Base-by-base conservation (phyloP, 140 eudicot species). In the Oenanthe javanica region DNA sequence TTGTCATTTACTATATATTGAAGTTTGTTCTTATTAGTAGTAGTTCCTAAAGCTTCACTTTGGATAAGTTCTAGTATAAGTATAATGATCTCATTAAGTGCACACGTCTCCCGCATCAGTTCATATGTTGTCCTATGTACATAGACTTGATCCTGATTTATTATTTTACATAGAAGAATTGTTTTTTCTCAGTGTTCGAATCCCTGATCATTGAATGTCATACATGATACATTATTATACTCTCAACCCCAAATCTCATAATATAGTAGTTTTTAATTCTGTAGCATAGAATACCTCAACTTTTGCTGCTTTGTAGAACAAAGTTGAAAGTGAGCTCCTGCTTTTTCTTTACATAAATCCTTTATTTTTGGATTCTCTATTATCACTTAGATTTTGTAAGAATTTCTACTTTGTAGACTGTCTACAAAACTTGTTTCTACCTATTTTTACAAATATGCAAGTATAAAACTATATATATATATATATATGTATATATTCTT, bases 261-360 rank as follows among this genome's bases (percentile, higher is more conserved):
- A 45, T 21, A 4, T 73, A 46, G 3, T 45, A 0, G 8, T 45
- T 45, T 16, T 12, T 10, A 6, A 6, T 11, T 76, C 74, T 83
- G 54, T 76, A 73, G 82, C 86, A 55, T 76, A 83, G 82, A 80
- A 83, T 89, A 40, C 83, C 83, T 57, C 78, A 75, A 77, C 88
- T 89, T 87, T 80, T 48, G 78, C 82, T 66, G 45, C 42, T 66
- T 14, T 66, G 73, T 12, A 82, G 75, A 84, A 76, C 81, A 86
- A 81, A 81, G 85, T 79, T 45, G 82, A 52, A 67, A 71, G 55
- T 74, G 71, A 57, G 42, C 89, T 87, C 84, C 86, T 81, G 87
- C 92, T 91, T 91, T 91, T 81, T 80, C 93, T 88, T 87, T 90
- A 81, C 82, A 69, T 49, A 76, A 81, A 75, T 82, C 75, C 54